Percentiles rank a stretch among this genome's conserved stretches.
Conservation (phyloP, 495 filamentous ascomycete genomes). For the Lasiosphaeriaceae sp. region DNA sequence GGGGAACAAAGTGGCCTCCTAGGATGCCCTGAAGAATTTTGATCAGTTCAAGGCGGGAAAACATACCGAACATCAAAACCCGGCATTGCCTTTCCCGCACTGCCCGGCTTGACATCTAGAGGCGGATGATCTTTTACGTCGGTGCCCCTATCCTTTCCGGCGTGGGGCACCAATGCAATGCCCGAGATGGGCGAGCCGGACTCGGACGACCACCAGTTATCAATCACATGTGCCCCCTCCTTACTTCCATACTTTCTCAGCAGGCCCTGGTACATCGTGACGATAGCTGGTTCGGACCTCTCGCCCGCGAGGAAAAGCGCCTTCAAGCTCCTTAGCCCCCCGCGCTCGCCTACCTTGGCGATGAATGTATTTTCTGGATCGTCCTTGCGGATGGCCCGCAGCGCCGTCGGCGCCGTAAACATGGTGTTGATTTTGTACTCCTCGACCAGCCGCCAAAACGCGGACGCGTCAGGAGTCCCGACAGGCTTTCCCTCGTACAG, state of each 20-base stretch:
- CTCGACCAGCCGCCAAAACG: constrained; percentile 82
- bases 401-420: constrained; percentile 81
- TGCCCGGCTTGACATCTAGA: constrained; percentile 68
- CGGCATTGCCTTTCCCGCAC: constrained; percentile 84
- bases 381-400: constrained; percentile 81
- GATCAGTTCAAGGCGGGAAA: no score
- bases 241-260: constrained; percentile 58
- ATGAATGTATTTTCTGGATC: constrained; percentile 71
- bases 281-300: constrained; percentile 80
- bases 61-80: constrained; percentile 68
- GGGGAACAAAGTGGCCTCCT: no score
- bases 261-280: constrained; percentile 72
- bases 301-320: constrained; percentile 87
- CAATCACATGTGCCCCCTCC: constrained; percentile 65
- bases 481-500: constrained; percentile 91
- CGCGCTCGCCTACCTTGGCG: constrained; percentile 54
- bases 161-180: constrained; percentile 59
- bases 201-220: constrained; percentile 97
- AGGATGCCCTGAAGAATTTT: no score
- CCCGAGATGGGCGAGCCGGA: constrained; percentile 87
- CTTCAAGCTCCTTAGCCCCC: constrained; percentile 62
- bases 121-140: constrained; percentile 22
- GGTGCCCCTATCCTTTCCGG: constrained; percentile 39
- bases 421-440: constrained; percentile 80
- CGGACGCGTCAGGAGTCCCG: constrained; percentile 80